These are phyloP conservation scores for Arxiozyma slooffiae DNA, from an alignment of 1,139 yeast genomes.

Conservation along the genomic window DNA sequence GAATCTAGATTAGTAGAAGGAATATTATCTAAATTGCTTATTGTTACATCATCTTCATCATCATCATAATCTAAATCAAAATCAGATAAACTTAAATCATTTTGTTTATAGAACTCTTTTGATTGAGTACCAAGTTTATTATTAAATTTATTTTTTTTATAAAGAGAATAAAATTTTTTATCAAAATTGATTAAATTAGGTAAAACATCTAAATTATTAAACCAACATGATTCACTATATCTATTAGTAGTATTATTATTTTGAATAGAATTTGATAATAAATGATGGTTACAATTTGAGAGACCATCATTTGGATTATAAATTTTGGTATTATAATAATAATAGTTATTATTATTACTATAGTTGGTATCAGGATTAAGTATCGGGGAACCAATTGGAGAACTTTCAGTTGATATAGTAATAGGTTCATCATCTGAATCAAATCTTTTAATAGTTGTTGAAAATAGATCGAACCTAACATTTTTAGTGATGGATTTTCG, in stretches of 20 bases:
- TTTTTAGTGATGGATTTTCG: slow-evolving; percentile 9
- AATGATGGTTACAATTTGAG: not conserved
- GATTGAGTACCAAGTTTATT: not conserved
- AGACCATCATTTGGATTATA: not conserved
- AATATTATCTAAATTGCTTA: not conserved
- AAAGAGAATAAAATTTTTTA: slow-evolving; percentile 4
- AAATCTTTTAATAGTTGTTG: slow-evolving; percentile 25
- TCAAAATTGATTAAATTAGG: slow-evolving; percentile 8
- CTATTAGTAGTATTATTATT: not conserved
- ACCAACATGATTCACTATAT: slow-evolving; percentile 10
- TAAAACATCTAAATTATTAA: slow-evolving; percentile 7
- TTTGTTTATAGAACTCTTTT: not conserved
- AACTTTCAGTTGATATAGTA: slow-evolving; percentile 24
- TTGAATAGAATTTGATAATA: not conserved
- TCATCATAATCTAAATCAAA: slow-evolving; percentile 7
- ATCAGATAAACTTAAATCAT: slow-evolving; percentile 4
- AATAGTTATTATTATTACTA: not conserved
- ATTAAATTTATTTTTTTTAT: not conserved
- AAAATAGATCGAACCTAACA: slow-evolving; percentile 25
- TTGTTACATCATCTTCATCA: not conserved
- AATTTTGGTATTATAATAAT: not conserved
- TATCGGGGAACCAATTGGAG: slow-evolving; percentile 17
- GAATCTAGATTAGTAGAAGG: not conserved
- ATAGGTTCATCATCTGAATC: slow-evolving; percentile 27
- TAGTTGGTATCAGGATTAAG: slow-evolving; percentile 3